These are phyloP conservation scores for Cenchrus purpureus DNA, from an alignment of 176 grass and related monocot genomes.

Conservation along the genomic window DNA sequence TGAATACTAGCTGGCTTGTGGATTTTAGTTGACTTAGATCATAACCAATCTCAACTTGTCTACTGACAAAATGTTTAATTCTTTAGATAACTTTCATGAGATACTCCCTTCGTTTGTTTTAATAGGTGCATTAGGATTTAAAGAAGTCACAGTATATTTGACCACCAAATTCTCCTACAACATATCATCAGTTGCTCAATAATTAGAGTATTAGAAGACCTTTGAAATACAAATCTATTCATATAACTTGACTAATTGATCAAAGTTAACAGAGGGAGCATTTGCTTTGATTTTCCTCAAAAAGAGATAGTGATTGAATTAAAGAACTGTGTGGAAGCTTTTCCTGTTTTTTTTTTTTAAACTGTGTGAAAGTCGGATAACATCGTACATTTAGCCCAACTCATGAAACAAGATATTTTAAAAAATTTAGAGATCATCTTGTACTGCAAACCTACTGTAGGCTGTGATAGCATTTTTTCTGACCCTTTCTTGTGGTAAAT, in stretches of 20 bases:
- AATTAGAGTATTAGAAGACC: too few species aligned
- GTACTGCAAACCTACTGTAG: neutral
- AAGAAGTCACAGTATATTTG: too few species aligned
- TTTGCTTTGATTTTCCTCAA: neutral
- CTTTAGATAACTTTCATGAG: slow-evolving; percentile 11
- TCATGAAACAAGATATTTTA: neutral
- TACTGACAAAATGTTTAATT: slow-evolving; percentile 5
- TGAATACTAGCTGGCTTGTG: slow-evolving; percentile 6
- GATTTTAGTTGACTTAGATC: neutral
- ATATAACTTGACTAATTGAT: too few species aligned
- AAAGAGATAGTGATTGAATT: neutral
- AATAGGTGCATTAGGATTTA: too few species aligned
- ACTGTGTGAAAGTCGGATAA: neutral
- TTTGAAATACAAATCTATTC: too few species aligned
- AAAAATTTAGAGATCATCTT: neutral
- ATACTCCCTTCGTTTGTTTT: too few species aligned
- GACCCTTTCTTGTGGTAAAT: neutral
- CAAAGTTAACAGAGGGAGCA: too few species aligned
- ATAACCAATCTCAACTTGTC: neutral
- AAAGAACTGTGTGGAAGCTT: neutral
- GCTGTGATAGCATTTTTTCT: too few species aligned
- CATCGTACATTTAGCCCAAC: neutral
- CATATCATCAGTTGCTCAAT: too few species aligned
- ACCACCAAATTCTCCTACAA: too few species aligned
- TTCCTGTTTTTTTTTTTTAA: neutral